Evolutionary conservation across 306 rosid genomes (phyloP).

Genomic region (Rosa chinensis): DNA sequence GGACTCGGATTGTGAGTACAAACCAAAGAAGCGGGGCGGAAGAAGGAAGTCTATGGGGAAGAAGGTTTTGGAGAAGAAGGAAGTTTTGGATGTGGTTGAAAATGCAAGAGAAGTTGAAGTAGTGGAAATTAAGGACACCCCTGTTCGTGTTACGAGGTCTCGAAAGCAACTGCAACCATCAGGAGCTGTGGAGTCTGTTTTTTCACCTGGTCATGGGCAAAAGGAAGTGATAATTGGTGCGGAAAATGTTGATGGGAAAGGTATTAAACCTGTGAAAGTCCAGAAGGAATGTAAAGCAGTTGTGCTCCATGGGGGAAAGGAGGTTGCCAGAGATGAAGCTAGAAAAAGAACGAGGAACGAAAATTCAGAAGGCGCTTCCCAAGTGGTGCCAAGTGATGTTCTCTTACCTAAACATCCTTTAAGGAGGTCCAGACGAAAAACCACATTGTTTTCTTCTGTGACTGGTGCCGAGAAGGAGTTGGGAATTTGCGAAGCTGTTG

Average conservation of each 20-base stretch:
- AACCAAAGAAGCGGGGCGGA: background rate
- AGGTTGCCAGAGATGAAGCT: background rate
- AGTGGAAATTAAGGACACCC: background rate
- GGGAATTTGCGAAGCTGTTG: background rate
- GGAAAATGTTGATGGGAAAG: conserved; percentile 1
- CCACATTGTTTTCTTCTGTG: conserved; percentile 5
- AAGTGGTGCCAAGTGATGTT: background rate
- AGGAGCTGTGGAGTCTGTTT: background rate
- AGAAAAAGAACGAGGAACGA: conserved; percentile 18
- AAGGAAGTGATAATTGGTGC: conserved; percentile 16
- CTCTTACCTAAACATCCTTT: conserved; percentile 12
- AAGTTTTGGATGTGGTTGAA: background rate
- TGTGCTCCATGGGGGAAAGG: background rate
- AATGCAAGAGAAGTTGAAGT: background rate
- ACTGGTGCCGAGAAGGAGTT: background rate
- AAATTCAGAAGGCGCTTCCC: background rate
- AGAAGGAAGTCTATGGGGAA: conserved; percentile 18
- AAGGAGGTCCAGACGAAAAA: conserved; percentile 22
- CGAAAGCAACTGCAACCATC: too few species aligned
- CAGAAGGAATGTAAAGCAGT: background rate
- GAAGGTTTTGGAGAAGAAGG: background rate
- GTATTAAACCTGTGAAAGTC: background rate
- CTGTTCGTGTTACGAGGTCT: conserved; percentile 18
- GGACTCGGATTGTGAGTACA: background rate
- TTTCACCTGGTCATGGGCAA: background rate